Conservation (phyloP, 495 filamentous ascomycete genomes). For the Venustampulla echinocandica region DNA sequence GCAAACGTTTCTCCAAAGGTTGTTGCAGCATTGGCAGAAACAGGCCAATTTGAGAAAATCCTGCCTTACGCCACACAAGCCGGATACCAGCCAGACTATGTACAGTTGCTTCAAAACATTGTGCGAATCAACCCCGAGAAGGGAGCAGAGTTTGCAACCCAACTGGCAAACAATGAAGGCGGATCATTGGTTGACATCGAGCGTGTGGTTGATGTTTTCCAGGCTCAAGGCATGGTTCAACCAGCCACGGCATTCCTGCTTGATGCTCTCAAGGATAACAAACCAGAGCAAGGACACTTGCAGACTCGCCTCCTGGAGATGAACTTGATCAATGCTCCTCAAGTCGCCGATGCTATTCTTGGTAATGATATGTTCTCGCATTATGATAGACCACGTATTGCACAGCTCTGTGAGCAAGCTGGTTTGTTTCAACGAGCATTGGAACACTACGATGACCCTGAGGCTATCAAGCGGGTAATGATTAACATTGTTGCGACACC, state of each 20-base stretch:
- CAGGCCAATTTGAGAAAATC: slow-evolving; percentile 93
- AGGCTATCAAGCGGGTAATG: slow-evolving; percentile 79
- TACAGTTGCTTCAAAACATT: slow-evolving; percentile 82
- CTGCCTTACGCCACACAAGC: slow-evolving; percentile 75
- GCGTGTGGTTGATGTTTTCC: slow-evolving; percentile 93
- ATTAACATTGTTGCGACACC: slow-evolving; percentile 71
- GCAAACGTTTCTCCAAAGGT: slow-evolving; percentile 87
- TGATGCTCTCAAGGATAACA: slow-evolving; percentile 88
- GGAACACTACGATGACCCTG: slow-evolving; percentile 87
- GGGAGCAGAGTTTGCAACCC: slow-evolving; percentile 84
- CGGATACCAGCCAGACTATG: slow-evolving; percentile 87
- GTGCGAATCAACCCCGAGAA: slow-evolving; percentile 86
- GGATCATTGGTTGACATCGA: slow-evolving; percentile 87
- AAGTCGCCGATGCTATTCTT: slow-evolving; percentile 95
- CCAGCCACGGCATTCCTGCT: slow-evolving; percentile 95
- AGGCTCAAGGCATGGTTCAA: slow-evolving; percentile 94
- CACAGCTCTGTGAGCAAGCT: slow-evolving; percentile 84
- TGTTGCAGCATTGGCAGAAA: slow-evolving; percentile 88
- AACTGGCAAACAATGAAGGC: slow-evolving; percentile 75
- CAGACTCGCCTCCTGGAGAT: slow-evolving; percentile 96
- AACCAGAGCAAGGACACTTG: slow-evolving; percentile 83
- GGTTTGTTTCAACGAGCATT: slow-evolving; percentile 79
- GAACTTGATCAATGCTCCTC: slow-evolving; percentile 92
- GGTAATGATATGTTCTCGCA: slow-evolving; percentile 96
- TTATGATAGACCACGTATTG: slow-evolving; percentile 83